Base-by-base conservation (phyloP, 768 basidiomycete genomes). In the Trametes cubensis region DNA sequence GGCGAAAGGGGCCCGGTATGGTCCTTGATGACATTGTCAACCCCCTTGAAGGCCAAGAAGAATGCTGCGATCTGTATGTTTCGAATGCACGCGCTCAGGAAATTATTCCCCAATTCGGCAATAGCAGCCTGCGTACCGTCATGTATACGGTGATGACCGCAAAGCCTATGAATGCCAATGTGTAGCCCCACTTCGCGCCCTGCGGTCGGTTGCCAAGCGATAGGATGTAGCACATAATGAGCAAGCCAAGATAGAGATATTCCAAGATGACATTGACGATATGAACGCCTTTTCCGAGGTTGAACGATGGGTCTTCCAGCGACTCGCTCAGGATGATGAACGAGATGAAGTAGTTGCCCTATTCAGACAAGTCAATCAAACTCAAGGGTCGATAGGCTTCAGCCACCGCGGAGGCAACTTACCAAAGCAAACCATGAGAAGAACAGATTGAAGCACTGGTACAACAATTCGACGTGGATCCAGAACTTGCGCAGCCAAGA, bases 111-210 rank as follows among this genome's bases (percentile, higher is more conserved):
- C 42, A 45, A 51, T 52, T 7, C 68, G 50, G 45, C 14, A 40
- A 21, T 45, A n/a, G 20, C 34, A 18, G 34, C 72, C 84, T 23
- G 21, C 58, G 20, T 52, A 93, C 89, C 55, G 94, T 93, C 96
- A 99, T 98, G 71, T 98, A 98, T n/a, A 94, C 73, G 34, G 96
- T 98, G 65, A 99, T 86, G 23, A 96, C 4, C 3, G 83, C 94
- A 76, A 96, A 99, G 1, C 94, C 92, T 30, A 96, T 71, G 69
- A 98, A 87, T 28, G 93, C 89, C 7, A 83, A 69, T 3, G 92
- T 94, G 73, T 97, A 99, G 6, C 85, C 86, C 84, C 87, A 86
- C 73, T 92, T 95, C 3, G 87, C 84, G 34, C 95, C 95, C 67
- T 95, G 92, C 4, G 95, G 95, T 13, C 96, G 78, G 72, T 98